Conservation (phyloP, 2,329 filamentous ascomycete genomes). For the Fusarium beomiforme region DNA sequence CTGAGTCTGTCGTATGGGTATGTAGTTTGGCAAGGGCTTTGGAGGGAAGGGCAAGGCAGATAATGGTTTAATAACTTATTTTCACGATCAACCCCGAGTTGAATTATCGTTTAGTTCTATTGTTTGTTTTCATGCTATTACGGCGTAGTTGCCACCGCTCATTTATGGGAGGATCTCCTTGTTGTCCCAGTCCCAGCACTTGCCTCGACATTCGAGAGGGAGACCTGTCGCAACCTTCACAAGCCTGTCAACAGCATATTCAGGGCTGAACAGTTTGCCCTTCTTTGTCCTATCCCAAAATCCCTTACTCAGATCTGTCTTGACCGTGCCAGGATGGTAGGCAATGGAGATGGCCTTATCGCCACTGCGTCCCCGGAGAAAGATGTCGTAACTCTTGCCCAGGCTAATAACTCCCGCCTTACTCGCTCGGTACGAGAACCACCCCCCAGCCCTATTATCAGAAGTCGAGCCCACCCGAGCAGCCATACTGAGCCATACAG, state of each 20-base stretch:
- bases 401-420: conserved; percentile 80
- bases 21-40: conserved; percentile 21
- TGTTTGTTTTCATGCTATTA: neutral
- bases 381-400: conserved; percentile 76
- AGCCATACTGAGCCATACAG: conserved; percentile 79
- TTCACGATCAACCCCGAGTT: neutral
- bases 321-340: conserved; percentile 84
- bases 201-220: conserved; percentile 63
- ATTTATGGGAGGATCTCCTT: conserved; percentile 56
- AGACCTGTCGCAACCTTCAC: conserved; percentile 66
- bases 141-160: neutral
- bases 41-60: conserved; percentile 26
- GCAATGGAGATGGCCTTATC: conserved; percentile 73
- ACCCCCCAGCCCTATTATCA: conserved; percentile 79
- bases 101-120: neutral
- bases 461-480: conserved; percentile 79
- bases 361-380: conserved; percentile 65
- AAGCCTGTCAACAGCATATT: conserved; percentile 73
- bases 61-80: conserved; percentile 36
- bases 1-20: conserved; percentile 21
- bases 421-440: conserved; percentile 82
- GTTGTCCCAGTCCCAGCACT: conserved; percentile 76
- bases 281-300: conserved; percentile 75
- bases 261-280: conserved; percentile 71
- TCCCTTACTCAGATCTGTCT: conserved; percentile 75